Conservation (phyloP, 768 basidiomycete genomes). For the Lyophyllum atratum region DNA sequence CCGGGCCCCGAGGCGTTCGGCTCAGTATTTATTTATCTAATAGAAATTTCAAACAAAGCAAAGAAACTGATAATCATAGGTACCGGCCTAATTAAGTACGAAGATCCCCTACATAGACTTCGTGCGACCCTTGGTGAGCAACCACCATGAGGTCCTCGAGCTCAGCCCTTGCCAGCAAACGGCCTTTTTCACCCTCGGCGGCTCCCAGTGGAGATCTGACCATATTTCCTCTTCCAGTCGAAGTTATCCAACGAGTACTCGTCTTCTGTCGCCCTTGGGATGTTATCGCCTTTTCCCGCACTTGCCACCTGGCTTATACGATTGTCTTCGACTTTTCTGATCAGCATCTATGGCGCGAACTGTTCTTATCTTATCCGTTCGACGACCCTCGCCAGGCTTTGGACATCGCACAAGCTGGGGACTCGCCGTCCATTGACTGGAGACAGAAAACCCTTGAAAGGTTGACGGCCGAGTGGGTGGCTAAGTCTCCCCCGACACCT, state of each 20-base stretch:
- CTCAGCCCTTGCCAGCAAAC: constrained; percentile 6
- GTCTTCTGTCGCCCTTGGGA: constrained; percentile 56
- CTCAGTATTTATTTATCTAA: background rate
- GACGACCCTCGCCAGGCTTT: constrained; percentile 59
- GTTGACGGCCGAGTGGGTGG: constrained; percentile 40
- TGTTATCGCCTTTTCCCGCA: constrained; percentile 58
- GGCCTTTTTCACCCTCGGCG: constrained; percentile 5
- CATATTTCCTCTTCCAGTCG: constrained; percentile 42
- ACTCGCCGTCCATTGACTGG: constrained; percentile 10
- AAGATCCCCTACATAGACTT: background rate
- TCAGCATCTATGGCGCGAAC: constrained; percentile 67
- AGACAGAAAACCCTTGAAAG: constrained; percentile 24
- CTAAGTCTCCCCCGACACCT: constrained; percentile 1
- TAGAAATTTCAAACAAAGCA: background rate
- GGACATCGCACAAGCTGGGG: background rate
- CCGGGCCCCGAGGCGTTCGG: background rate
- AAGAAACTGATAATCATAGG: background rate
- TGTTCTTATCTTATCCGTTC: constrained; percentile 61
- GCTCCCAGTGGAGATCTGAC: constrained; percentile 21
- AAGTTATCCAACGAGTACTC: constrained; percentile 62
- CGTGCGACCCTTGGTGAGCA: constrained; percentile 2
- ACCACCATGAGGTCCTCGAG: constrained; percentile 9
- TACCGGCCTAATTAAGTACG: constrained; percentile 1
- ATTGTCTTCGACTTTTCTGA: constrained; percentile 53
- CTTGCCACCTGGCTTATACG: constrained; percentile 47